Base-by-base conservation (phyloP, 257 asterid genomes). In the Solanum sparsipilum region DNA sequence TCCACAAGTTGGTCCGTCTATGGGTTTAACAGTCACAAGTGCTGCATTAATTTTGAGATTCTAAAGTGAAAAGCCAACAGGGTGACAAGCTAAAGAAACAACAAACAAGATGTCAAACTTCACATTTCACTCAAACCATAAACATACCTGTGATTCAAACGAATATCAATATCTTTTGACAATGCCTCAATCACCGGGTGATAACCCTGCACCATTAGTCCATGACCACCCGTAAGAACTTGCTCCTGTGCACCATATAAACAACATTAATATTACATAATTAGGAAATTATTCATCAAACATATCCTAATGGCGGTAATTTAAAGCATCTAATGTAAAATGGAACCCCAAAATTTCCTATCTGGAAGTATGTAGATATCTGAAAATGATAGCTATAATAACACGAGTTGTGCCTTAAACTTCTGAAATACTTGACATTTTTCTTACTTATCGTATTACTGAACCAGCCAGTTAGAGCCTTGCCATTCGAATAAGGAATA, bases 161-260 rank as follows among this genome's bases (percentile, higher is more conserved):
- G 98, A 83, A 97, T 95, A 86, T 96, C 99, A 74, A 96, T 90
- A 87, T 93, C 98, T 89, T 91, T 91, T 9, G 99, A 91, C 91
- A 97, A 86, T 63, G 94, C 93, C 93, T 94, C 92, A 82, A 97
- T 90, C 76, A 97, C 93, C 4, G 99, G 99, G 90, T 91, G 91
- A 86, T 97, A 97, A 89, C 99, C 99, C 91, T 96, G 98, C 89
- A 97, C 98, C 99, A 97, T 96, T 73, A 97, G 97, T 87, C 99
- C 99, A 89, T 97, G 99, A 75, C 99, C 99, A 89, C 99, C 99
- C 18, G 99, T 90, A 87, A 97, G 99, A 86, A 97, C 98, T 89
- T 93, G 89, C 91, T 97, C 99, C 99, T 97, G 95, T 75, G 90
- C 86, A 84, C 76, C 41, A 41, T 89, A 67, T 41, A 78, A 44